Conservation (phyloP, 2,329 filamentous ascomycete species). For the Xylaria sp. region DNA sequence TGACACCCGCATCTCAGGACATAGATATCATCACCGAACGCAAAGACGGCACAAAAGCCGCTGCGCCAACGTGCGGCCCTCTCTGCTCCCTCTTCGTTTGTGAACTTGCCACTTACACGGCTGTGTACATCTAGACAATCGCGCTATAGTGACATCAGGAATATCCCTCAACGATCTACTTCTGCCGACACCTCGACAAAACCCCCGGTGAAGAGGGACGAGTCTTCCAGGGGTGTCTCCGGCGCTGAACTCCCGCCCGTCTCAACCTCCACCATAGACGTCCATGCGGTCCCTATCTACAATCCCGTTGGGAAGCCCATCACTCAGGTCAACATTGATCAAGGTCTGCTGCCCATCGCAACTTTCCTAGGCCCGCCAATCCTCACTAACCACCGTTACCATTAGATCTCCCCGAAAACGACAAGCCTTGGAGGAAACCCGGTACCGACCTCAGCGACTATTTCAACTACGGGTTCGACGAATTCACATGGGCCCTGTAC, state of each 20-base stretch:
- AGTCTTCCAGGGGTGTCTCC: slow-evolving; percentile 48
- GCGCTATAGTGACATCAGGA: slow-evolving; percentile 72
- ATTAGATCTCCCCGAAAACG: slow-evolving; percentile 76
- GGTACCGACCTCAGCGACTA: slow-evolving; percentile 96
- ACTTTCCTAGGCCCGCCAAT: background rate
- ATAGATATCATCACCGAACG: slow-evolving; percentile 75
- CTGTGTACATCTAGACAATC: slow-evolving; percentile 59
- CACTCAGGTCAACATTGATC: slow-evolving; percentile 78
- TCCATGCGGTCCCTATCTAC: slow-evolving; percentile 84
- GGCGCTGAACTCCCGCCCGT: slow-evolving; percentile 63
- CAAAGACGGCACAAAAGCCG: slow-evolving; percentile 70
- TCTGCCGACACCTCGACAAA: slow-evolving; percentile 62
- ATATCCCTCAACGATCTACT: slow-evolving; percentile 69
- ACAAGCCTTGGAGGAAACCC: slow-evolving; percentile 94
- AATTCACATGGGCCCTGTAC: slow-evolving; percentile 97
- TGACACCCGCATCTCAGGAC: slow-evolving; percentile 56
- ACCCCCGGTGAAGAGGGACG: slow-evolving; percentile 59
- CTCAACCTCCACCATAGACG: slow-evolving; percentile 83
- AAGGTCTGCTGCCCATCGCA: slow-evolving; percentile 55
- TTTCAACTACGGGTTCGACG: slow-evolving; percentile 99
- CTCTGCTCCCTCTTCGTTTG: background rate
- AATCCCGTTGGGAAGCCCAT: slow-evolving; percentile 83
- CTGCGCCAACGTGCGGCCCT: slow-evolving; percentile 64
- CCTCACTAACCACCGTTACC: background rate
- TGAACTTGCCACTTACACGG: background rate